These are phyloP conservation scores for Brassica juncea DNA, from an alignment of 345 rosid species.

Conservation along the genomic window DNA sequence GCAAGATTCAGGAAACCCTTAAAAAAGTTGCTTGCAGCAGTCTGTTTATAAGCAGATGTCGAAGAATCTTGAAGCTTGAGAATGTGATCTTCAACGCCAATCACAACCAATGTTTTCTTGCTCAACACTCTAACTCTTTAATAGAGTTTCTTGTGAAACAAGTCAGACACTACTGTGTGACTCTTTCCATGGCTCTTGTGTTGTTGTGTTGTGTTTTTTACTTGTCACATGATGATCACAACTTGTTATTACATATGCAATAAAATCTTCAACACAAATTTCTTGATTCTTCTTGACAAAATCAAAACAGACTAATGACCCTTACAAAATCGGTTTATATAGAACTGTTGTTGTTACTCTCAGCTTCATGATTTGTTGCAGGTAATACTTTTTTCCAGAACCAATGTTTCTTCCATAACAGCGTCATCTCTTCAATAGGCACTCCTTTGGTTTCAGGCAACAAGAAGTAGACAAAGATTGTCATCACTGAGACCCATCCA, in stretches of 20 bases:
- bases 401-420: conserved; percentile 91
- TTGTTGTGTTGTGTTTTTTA: background rate
- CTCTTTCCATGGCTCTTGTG: background rate
- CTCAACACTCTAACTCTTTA: background rate
- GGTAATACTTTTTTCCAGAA: conserved; percentile 80
- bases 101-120: background rate
- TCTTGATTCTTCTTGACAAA: background rate
- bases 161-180: background rate
- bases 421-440: conserved; percentile 87
- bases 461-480: conserved; percentile 64
- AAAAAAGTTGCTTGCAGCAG: background rate
- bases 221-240: background rate
- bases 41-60: too few relatives aligned
- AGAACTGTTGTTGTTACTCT: conserved; percentile 20
- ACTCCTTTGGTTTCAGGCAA: conserved; percentile 95
- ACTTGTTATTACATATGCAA: background rate
- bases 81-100: background rate
- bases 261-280: background rate
- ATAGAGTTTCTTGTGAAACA: background rate
- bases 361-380: conserved; percentile 29
- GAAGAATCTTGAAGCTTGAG: background rate
- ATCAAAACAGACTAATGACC: background rate
- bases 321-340: background rate
- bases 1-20: background rate
- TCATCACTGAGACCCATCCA: conserved; percentile 76